Evolutionary conservation across 805 yeast species (phyloP), one percentile per base, ranked within the genome.

Genomic region (Pichia sporocuriosa): DNA sequence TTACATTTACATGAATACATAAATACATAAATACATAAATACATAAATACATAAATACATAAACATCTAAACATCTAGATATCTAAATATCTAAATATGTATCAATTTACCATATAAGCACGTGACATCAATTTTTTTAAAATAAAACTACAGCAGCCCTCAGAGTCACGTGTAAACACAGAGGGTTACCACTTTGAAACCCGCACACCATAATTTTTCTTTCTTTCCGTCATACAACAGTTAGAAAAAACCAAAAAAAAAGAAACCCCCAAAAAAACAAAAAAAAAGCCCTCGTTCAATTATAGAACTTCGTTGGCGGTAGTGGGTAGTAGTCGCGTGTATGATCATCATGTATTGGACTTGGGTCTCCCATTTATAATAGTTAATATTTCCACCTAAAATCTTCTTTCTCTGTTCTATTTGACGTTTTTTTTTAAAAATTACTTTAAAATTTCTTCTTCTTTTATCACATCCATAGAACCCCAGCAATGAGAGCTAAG

Each of bases 401-500:
- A n/a, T n/a, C n/a, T n/a, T n/a, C n/a, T n/a, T n/a, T n/a, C n/a
- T n/a, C n/a, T n/a, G n/a, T n/a, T n/a, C n/a, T n/a, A n/a, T n/a
- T n/a, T n/a, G 32, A 15, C 32, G n/a, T 29, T 29, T 8, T 24
- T 11, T n/a, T n/a, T n/a, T n/a, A n/a, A n/a, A n/a, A 17, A 2
- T 15, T 9, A 17, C 28, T n/a, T 13, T n/a, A 11, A 24, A 8
- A 20, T 42, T 37, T 16, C 26, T 16, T 32, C 16, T n/a, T 16
- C 10, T 16, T 37, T 22, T 38, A 35, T 22, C 22, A 7, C 32
- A 37, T 24, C 20, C 26, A 28, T n/a, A 32, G 20, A 42, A 35
- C 22, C 49, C 65, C 63, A 66, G n/a, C n/a, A 65, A 84, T 84
- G 95, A 84, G 95, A 82, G 81, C 84, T 77, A 89, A 89, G 84